These are phyloP conservation scores for Camelina sativa DNA, from an alignment of 345 rosid genomes.

Conservation along the genomic window DNA sequence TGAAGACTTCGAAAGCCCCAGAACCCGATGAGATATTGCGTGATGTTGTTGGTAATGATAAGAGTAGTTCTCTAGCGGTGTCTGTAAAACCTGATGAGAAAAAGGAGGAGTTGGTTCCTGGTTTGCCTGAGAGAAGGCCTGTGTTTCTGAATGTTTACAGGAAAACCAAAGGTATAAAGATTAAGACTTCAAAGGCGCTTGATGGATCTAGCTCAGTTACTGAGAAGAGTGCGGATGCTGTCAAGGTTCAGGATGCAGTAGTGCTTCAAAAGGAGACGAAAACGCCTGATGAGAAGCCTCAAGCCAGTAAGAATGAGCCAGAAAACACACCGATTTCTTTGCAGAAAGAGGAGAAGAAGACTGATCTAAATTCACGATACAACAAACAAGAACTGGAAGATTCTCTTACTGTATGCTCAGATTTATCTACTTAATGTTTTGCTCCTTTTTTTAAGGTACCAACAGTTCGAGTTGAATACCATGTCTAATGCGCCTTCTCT, in stretches of 20 bases:
- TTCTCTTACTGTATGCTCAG: conserved; percentile 61
- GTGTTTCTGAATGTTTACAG: conserved; percentile 54
- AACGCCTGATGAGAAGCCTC: conserved; percentile 21
- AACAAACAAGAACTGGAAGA: conserved; percentile 75
- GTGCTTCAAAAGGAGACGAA: conserved; percentile 40
- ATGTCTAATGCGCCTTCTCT: background rate
- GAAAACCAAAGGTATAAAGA: conserved; percentile 83
- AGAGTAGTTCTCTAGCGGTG: conserved; percentile 59
- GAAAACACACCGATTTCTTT: conserved; percentile 33
- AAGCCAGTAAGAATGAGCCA: conserved; percentile 32
- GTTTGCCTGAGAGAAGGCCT: conserved; percentile 53
- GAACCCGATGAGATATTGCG: conserved; percentile 56
- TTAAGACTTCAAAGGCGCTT: conserved; percentile 58
- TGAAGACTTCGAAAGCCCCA: conserved; percentile 65
- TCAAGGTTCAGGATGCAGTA: conserved; percentile 41
- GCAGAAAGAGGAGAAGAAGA: conserved; percentile 52
- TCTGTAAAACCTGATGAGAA: conserved; percentile 59
- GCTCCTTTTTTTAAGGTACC: background rate
- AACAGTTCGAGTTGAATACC: background rate
- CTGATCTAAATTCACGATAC: conserved; percentile 46
- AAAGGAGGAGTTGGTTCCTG: conserved; percentile 63
- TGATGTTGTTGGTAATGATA: conserved; percentile 60
- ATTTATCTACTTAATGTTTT: background rate
- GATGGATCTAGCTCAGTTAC: conserved; percentile 50
- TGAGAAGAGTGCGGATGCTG: conserved; percentile 45